These are phyloP conservation scores for Ceratopteris richardii DNA, from an alignment of 75 land plant species.

Conservation along the genomic window DNA sequence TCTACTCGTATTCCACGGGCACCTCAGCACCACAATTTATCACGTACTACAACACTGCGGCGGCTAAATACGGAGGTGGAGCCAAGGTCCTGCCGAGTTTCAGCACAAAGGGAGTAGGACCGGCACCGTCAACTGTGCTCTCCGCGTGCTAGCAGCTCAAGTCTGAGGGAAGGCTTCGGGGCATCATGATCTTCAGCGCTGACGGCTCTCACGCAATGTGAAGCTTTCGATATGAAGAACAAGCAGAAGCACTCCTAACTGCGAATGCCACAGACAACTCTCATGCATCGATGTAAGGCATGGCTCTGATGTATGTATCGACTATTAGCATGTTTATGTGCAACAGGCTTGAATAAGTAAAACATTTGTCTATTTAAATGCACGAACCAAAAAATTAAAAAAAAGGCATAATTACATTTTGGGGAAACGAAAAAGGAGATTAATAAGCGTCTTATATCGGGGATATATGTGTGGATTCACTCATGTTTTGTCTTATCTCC, in stretches of 20 bases:
- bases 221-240: conserved; percentile 11
- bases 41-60: conserved; percentile 14
- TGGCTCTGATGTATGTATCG: too few species aligned
- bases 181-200: conserved; percentile 27
- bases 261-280: too few species aligned
- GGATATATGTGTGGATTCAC: too few species aligned
- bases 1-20: conserved; percentile 8
- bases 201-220: conserved; percentile 12
- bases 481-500: too few species aligned
- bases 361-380: too few species aligned
- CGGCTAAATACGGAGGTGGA: conserved; percentile 13
- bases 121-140: conserved; percentile 10
- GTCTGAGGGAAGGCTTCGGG: conserved; percentile 4
- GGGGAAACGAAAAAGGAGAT: too few species aligned
- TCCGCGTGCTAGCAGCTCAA: conserved; percentile 7
- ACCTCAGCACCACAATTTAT: conserved; percentile 24
- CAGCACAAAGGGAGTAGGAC: conserved; percentile 8
- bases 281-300: too few species aligned
- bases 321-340: too few species aligned
- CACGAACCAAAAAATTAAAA: too few species aligned
- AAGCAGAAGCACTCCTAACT: conserved; percentile 1
- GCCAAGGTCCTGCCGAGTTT: conserved; percentile 32
- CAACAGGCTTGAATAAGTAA: too few species aligned
- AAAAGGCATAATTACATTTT: too few species aligned
- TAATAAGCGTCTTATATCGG: too few species aligned